Conservation (phyloP, 176 grass and related monocot species). For the Panicum miliaceum region DNA sequence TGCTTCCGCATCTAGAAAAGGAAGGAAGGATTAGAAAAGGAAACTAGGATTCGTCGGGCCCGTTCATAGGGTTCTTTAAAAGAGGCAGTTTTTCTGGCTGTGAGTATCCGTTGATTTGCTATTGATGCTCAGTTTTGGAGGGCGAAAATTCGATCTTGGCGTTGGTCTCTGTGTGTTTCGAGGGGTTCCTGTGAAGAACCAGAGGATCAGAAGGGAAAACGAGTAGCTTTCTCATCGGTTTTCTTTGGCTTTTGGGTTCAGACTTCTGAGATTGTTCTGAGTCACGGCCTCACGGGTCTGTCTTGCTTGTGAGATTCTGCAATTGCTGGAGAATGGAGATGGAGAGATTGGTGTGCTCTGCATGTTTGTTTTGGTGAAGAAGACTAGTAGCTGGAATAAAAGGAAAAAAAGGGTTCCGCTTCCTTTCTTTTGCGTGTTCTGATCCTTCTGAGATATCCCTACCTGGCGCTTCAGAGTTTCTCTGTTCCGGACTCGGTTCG, state of each 20-base stretch:
- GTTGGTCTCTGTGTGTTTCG: neutral
- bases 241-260: neutral
- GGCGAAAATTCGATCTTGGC: constrained; percentile 9
- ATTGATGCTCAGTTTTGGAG: constrained; percentile 28
- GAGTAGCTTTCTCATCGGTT: neutral
- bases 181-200: constrained; percentile 30
- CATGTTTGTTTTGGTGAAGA: constrained; percentile 33
- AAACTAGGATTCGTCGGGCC: constrained; percentile 3
- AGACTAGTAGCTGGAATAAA: neutral
- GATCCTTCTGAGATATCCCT: constrained; percentile 21
- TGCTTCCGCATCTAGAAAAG: constrained; percentile 21
- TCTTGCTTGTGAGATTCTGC: constrained; percentile 35
- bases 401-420: neutral
- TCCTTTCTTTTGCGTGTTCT: constrained; percentile 28
- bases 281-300: neutral
- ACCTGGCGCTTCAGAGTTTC: constrained; percentile 22
- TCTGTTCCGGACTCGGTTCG: constrained; percentile 14
- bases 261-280: constrained; percentile 32
- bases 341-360: constrained; percentile 4
- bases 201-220: constrained; percentile 22
- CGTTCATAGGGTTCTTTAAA: constrained; percentile 23
- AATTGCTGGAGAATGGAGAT: neutral
- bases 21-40: constrained; percentile 32
- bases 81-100: neutral
- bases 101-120: constrained; percentile 29